Conservation (phyloP, 2,329 filamentous ascomycete species). For the Nannizzia gypsea region DNA sequence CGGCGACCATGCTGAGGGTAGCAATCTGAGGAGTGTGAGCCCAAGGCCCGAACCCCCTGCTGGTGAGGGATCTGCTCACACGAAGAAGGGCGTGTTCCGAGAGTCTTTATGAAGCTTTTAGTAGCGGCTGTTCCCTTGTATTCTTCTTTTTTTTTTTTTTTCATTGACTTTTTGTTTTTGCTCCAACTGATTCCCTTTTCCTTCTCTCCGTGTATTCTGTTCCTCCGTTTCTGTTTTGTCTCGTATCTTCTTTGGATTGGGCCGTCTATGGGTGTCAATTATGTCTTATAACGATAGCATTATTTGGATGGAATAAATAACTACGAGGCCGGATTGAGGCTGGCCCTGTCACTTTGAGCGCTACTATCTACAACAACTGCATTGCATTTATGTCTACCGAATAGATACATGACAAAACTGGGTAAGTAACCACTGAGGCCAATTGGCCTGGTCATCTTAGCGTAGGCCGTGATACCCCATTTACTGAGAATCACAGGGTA, state of each 20-base stretch:
- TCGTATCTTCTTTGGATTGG: background rate
- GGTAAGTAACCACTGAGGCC: too few species aligned
- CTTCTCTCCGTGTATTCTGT: background rate
- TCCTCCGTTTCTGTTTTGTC: background rate
- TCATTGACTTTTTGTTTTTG: background rate
- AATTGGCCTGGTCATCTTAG: too few species aligned
- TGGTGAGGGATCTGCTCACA: background rate
- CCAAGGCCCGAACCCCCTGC: slow-evolving; percentile 51
- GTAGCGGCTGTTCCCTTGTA: background rate
- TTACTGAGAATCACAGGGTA: too few species aligned
- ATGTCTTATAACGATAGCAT: background rate
- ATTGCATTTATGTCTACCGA: too few species aligned
- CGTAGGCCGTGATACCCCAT: too few species aligned
- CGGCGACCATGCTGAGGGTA: slow-evolving; percentile 54
- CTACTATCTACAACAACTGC: too few species aligned
- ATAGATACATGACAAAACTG: too few species aligned
- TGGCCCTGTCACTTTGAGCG: background rate
- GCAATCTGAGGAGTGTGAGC: slow-evolving; percentile 58
- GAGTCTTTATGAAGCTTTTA: background rate
- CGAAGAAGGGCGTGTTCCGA: background rate
- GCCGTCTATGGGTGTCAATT: background rate
- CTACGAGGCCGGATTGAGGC: background rate
- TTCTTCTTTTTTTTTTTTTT: too few species aligned
- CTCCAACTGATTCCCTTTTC: background rate
- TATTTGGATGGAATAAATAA: background rate